Conservation (phyloP, 371 early-diverging fungal species). For the Saksenaea vasiformis region DNA sequence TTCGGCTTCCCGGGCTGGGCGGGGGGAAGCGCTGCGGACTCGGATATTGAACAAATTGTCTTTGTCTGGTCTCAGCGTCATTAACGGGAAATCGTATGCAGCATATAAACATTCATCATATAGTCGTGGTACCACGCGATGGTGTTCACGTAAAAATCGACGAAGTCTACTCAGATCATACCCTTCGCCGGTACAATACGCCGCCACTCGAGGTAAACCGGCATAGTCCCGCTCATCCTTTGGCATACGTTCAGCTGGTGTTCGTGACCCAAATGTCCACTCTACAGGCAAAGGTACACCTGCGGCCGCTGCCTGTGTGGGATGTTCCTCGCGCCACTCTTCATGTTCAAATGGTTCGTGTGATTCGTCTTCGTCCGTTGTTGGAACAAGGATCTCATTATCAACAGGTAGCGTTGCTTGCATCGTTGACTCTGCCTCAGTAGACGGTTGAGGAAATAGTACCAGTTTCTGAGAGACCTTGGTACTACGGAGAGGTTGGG, state of each 20-base stretch:
- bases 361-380: constrained; percentile 2
- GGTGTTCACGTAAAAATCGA: constrained; percentile 58
- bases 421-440: constrained; percentile 29
- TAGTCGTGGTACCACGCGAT: constrained; percentile 52
- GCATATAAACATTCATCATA: constrained; percentile 70
- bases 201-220: constrained; percentile 79
- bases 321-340: constrained; percentile 24
- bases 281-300: constrained; percentile 42
- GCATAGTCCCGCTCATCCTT: constrained; percentile 58
- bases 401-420: constrained; percentile 26
- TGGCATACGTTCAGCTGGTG: constrained; percentile 69
- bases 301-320: constrained; percentile 14
- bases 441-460: constrained; percentile 76
- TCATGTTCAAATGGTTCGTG: constrained; percentile 5
- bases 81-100: constrained; percentile 64
- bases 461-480: constrained; percentile 91
- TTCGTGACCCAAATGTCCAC: constrained; percentile 45
- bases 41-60: constrained; percentile 46
- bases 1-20: constrained; percentile 40
- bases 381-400: background rate
- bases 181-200: constrained; percentile 85
- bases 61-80: constrained; percentile 47
- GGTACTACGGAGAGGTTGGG: constrained; percentile 78
- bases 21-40: constrained; percentile 37
- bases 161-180: constrained; percentile 65